Conservation (phyloP, 75 land plant genomes). For the Azolla pinnata region DNA sequence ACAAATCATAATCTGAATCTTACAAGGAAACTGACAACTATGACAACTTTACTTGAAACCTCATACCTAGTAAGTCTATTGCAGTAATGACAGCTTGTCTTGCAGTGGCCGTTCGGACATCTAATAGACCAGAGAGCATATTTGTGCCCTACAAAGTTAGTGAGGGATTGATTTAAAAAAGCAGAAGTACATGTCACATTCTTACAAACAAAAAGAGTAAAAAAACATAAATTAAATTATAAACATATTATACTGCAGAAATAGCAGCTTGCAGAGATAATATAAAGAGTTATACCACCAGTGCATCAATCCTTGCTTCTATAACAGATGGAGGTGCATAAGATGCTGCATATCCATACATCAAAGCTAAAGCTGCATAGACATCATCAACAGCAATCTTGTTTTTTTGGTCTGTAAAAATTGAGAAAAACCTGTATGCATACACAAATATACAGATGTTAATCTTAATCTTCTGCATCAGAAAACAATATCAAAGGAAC, state of each 20-base stretch:
- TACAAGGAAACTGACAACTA: too few species aligned
- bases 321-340: slow-evolving; percentile 97
- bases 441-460: background rate
- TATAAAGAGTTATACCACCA: slow-evolving; percentile 54
- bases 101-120: slow-evolving; percentile 80
- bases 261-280: too few species aligned
- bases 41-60: too few species aligned
- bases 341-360: slow-evolving; percentile 98
- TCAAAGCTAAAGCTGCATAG: slow-evolving; percentile 93
- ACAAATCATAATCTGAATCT: too few species aligned
- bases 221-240: too few species aligned
- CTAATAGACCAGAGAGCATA: slow-evolving; percentile 85
- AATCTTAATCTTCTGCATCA: slow-evolving; percentile 1
- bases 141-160: slow-evolving; percentile 71
- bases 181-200: too few species aligned
- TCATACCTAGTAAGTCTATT: slow-evolving; percentile 73
- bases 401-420: slow-evolving; percentile 44
- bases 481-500: too few species aligned
- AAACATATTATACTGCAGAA: too few species aligned
- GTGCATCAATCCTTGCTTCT: slow-evolving; percentile 96
- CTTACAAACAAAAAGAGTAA: too few species aligned
- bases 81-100: slow-evolving; percentile 98
- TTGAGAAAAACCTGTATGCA: slow-evolving; percentile 46
- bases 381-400: slow-evolving; percentile 79
- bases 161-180: background rate